Evolutionary conservation across 371 early-diverging fungal species (phyloP).

Genomic region (Mortierella sp.): DNA sequence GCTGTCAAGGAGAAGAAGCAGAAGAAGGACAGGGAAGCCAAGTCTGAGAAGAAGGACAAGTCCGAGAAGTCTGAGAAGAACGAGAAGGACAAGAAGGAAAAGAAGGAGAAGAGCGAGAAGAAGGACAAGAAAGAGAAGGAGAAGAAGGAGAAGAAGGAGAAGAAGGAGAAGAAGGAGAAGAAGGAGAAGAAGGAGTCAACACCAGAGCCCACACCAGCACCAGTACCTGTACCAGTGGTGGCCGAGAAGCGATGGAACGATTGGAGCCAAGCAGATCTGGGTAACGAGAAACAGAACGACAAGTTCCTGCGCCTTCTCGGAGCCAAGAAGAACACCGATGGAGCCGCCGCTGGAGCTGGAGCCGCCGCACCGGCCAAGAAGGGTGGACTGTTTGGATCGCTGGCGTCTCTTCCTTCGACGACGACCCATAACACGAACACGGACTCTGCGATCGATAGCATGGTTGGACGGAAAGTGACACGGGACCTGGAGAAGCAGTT

Average conservation of each 20-base stretch:
- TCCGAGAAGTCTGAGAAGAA: constrained; percentile 18
- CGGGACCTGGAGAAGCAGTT: constrained; percentile 65
- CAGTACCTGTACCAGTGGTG: constrained; percentile 12
- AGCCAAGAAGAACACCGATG: constrained; percentile 45
- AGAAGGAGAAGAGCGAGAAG: constrained; percentile 25
- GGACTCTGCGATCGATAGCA: constrained; percentile 60
- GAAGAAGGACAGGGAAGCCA: constrained; percentile 9
- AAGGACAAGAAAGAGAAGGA: constrained; percentile 1
- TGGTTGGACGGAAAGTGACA: constrained; percentile 54
- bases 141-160: constrained; percentile 26
- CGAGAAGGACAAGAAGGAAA: constrained; percentile 21
- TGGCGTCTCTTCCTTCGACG: constrained; percentile 39
- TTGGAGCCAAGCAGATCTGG: constrained; percentile 63
- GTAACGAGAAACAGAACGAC: constrained; percentile 59
- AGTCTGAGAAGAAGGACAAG: constrained; percentile 23
- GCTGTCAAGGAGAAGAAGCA: not conserved
- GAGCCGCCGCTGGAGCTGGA: not conserved
- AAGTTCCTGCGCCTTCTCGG: constrained; percentile 64
- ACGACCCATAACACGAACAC: constrained; percentile 26
- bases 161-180: constrained; percentile 23
- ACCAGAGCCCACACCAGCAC: constrained; percentile 11
- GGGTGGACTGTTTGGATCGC: constrained; percentile 24
- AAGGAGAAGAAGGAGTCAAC: constrained; percentile 18
- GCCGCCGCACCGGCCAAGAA: constrained; percentile 18
- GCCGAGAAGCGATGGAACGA: constrained; percentile 61